Evolutionary conservation across 345 rosid genomes (phyloP).

Genomic region (Citrus glauca): DNA sequence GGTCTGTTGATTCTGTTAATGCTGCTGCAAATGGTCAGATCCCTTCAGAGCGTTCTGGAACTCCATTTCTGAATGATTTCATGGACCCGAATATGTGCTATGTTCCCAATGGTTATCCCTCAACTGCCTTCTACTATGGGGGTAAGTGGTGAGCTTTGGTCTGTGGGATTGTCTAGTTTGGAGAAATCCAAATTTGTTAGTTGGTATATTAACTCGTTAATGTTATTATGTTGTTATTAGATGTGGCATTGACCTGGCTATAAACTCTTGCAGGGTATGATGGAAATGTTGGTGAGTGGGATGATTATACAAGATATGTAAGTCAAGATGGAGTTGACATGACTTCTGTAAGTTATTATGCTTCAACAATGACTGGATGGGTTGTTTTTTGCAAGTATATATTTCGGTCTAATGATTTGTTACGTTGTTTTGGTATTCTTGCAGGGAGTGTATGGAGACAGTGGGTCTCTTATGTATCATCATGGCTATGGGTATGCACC

Average conservation of each 20-base stretch:
- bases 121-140: constrained; percentile 50
- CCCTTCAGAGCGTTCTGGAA: constrained; percentile 59
- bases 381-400: background rate
- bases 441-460: constrained; percentile 80
- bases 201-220: background rate
- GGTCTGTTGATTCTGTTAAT: constrained; percentile 45
- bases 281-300: constrained; percentile 67
- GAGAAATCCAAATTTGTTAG: background rate
- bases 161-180: background rate
- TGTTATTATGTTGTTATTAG: background rate
- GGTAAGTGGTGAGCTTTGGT: constrained; percentile 20
- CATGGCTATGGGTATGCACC: constrained; percentile 67
- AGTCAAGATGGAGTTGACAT: constrained; percentile 70
- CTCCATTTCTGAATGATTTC: constrained; percentile 54
- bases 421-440: background rate
- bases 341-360: constrained; percentile 44
- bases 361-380: background rate
- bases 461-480: constrained; percentile 71
- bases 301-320: constrained; percentile 51
- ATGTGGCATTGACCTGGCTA: background rate
- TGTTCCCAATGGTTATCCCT: constrained; percentile 53
- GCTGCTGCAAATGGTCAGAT: constrained; percentile 51
- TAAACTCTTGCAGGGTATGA: constrained; percentile 37
- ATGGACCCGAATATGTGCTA: constrained; percentile 65
- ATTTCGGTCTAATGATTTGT: background rate